Percentiles rank a stretch among this genome's conserved stretches.
Evolutionary conservation across 345 rosid species (phyloP).

Genomic region (Lagerstroemia speciosa): DNA sequence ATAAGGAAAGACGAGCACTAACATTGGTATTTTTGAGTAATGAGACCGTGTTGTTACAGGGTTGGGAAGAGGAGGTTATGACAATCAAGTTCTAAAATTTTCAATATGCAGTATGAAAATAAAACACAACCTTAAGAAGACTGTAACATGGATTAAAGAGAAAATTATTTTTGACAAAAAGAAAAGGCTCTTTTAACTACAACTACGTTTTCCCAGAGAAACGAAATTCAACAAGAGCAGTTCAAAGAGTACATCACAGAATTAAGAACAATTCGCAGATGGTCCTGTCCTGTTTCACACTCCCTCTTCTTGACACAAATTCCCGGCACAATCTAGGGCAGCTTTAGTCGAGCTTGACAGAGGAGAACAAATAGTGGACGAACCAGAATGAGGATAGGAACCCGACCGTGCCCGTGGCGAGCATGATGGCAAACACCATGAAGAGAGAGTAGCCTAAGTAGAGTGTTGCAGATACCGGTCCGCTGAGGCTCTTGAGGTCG

Average conservation of each 20-base stretch:
- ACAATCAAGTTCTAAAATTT: too few relatives aligned
- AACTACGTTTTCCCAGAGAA: background rate
- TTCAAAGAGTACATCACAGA: background rate
- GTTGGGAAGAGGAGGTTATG: too few relatives aligned
- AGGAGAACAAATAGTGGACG: conserved; percentile 22
- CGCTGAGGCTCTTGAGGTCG: conserved; percentile 21
- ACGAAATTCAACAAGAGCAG: background rate
- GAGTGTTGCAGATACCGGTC: conserved; percentile 19
- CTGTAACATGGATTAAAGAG: background rate
- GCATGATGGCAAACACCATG: conserved; percentile 21
- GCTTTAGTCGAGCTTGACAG: conserved; percentile 20
- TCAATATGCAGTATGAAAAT: too few relatives aligned
- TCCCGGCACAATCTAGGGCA: background rate
- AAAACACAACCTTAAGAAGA: background rate
- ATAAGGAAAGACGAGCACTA: too few relatives aligned
- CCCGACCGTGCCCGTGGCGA: conserved; percentile 20
- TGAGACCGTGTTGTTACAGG: too few relatives aligned
- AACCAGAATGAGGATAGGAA: conserved; percentile 25
- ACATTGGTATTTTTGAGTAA: too few relatives aligned
- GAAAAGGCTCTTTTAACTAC: background rate
- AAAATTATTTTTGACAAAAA: background rate
- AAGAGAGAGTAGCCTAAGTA: conserved; percentile 21
- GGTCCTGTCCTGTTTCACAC: background rate
- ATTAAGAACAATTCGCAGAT: background rate
- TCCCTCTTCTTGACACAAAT: background rate